Conservation (phyloP, 768 basidiomycete genomes). For the Boletus rex-veris region DNA sequence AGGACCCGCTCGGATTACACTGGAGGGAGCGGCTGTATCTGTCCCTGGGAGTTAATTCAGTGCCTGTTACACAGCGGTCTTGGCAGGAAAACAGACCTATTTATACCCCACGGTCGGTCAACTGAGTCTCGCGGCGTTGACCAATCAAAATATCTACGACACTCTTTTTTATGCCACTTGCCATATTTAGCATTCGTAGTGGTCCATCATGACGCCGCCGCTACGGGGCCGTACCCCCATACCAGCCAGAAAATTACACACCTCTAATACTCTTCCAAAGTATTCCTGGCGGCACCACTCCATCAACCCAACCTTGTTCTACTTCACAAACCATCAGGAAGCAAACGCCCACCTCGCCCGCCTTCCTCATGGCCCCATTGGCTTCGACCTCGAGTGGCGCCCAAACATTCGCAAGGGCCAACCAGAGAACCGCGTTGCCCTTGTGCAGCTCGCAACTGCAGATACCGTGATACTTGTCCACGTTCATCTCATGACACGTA, state of each 20-base stretch:
- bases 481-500: slow-evolving; percentile 54
- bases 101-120: slow-evolving; percentile 22
- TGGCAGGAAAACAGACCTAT: slow-evolving; percentile 28
- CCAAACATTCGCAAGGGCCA: slow-evolving; percentile 54
- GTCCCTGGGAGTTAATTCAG: slow-evolving; percentile 21
- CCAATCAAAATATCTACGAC: slow-evolving; percentile 20
- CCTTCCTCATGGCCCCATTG: slow-evolving; percentile 36
- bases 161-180: neutral
- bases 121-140: slow-evolving; percentile 11
- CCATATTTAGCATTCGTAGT: slow-evolving; percentile 15
- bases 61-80: slow-evolving; percentile 31
- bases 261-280: neutral
- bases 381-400: slow-evolving; percentile 82
- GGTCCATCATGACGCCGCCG: neutral
- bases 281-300: slow-evolving; percentile 23
- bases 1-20: neutral
- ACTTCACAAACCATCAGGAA: slow-evolving; percentile 33
- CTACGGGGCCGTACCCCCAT: slow-evolving; percentile 3
- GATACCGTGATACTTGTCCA: slow-evolving; percentile 62
- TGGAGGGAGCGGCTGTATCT: neutral
- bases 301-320: slow-evolving; percentile 22
- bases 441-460: slow-evolving; percentile 66
- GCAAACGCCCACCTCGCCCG: slow-evolving; percentile 21
- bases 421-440: slow-evolving; percentile 62
- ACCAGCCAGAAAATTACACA: neutral